phyloP scores from a whole-genome alignment of 345 rosid genomes.

The Boechera retrofracta region DNA sequence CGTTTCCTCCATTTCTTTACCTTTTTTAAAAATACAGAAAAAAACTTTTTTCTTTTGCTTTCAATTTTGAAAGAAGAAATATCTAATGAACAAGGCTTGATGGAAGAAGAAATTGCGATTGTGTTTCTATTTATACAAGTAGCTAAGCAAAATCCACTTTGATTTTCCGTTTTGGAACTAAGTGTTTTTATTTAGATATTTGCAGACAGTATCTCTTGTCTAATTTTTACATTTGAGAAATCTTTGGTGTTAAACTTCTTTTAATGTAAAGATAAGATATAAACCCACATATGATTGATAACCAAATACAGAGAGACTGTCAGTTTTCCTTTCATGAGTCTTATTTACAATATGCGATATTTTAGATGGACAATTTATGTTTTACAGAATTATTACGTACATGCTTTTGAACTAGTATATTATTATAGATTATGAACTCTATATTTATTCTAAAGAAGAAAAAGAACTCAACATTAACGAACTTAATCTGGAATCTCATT shows the following conservation, averaged over 20 bases:
- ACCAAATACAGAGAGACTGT: background rate
- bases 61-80: slow-evolving; percentile 15
- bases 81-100: slow-evolving; percentile 20
- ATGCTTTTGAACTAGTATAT: background rate
- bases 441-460: too few relatives aligned
- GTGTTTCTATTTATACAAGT: slow-evolving; percentile 38
- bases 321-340: background rate
- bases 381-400: background rate
- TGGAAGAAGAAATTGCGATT: slow-evolving; percentile 6
- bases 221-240: slow-evolving; percentile 1
- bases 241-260: background rate
- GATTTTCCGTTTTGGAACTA: slow-evolving; percentile 18
- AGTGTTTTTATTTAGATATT: slow-evolving; percentile 16
- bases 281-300: background rate
- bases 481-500: background rate
- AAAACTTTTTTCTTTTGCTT: background rate
- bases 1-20: slow-evolving; percentile 37
- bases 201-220: background rate
- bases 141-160: slow-evolving; percentile 31
- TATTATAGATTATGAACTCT: too few relatives aligned
- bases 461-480: background rate
- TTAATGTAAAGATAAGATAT: background rate
- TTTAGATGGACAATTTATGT: background rate
- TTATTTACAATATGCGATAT: background rate
- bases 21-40: background rate